A percentile compares a stretch with the other conserved stretches of the same genome.
Evolutionary conservation across 2,329 filamentous ascomycete species (phyloP).

Genomic region (Ophiostoma sp.): DNA sequence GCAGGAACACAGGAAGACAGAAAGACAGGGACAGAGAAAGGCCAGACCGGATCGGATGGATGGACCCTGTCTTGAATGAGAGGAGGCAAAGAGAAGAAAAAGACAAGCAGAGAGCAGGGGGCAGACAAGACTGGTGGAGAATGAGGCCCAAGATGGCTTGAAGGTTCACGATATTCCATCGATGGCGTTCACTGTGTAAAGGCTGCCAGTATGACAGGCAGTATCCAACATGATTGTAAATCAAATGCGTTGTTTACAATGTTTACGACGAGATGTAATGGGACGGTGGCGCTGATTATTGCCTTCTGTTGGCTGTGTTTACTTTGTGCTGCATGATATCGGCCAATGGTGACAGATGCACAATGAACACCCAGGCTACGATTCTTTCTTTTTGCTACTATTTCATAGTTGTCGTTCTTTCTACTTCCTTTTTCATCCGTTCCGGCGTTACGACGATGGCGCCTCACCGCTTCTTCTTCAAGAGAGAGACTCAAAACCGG

Average conservation of each 20-base stretch:
- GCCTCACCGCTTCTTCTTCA: background rate
- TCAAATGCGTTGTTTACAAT: background rate
- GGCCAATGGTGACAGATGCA: background rate
- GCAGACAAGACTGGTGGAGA: background rate
- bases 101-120: background rate
- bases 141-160: background rate
- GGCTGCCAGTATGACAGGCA: background rate
- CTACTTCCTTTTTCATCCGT: background rate
- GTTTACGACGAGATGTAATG: background rate
- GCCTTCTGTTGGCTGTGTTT: background rate
- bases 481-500: background rate
- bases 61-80: background rate
- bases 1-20: background rate
- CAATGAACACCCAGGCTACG: background rate
- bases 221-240: background rate
- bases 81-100: background rate
- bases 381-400: background rate
- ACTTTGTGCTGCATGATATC: background rate
- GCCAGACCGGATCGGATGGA: background rate
- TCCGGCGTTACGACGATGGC: background rate
- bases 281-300: background rate
- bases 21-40: background rate
- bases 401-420: background rate
- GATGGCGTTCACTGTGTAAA: background rate
- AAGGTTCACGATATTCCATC: background rate